Percentiles rank a stretch among this genome's conserved stretches.
These are phyloP conservation scores for Meripilus lineatus DNA, from an alignment of 1,284 basidiomycete species.

Conservation along the genomic window DNA sequence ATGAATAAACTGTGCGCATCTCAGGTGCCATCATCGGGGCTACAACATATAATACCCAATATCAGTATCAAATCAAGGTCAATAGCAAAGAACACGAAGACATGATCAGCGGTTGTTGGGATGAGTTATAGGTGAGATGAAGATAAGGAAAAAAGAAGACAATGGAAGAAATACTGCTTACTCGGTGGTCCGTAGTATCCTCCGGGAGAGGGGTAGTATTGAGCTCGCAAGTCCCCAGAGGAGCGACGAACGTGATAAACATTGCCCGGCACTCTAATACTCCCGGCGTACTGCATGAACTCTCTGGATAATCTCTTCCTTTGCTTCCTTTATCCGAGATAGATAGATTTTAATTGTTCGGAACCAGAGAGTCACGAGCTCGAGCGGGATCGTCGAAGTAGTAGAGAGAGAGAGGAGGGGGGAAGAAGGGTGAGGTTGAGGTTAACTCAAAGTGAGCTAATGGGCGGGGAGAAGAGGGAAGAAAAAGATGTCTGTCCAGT, in stretches of 20 bases:
- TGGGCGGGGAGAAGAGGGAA: too few relatives aligned
- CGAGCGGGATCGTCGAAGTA: too few relatives aligned
- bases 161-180: constrained; percentile 9
- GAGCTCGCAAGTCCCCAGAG: constrained; percentile 15
- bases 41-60: not conserved
- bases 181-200: constrained; percentile 20
- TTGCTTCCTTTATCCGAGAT: too few relatives aligned
- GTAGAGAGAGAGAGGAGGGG: constrained; percentile 7
- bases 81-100: too few relatives aligned
- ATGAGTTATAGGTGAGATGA: not conserved
- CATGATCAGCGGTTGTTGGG: not conserved
- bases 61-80: too few relatives aligned
- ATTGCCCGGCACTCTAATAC: constrained; percentile 15
- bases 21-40: constrained; percentile 18
- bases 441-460: too few relatives aligned
- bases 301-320: constrained; percentile 1
- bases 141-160: not conserved
- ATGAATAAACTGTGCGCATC: constrained; percentile 20
- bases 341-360: too few relatives aligned
- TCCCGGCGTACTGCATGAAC: constrained; percentile 12
- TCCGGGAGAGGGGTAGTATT: too few relatives aligned
- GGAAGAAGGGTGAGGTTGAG: not conserved
- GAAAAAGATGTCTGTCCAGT: too few relatives aligned
- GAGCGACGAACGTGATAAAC: constrained; percentile 16
- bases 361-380: too few relatives aligned